Conservation (phyloP, 345 rosid species). For the Noccaea caerulescens region DNA sequence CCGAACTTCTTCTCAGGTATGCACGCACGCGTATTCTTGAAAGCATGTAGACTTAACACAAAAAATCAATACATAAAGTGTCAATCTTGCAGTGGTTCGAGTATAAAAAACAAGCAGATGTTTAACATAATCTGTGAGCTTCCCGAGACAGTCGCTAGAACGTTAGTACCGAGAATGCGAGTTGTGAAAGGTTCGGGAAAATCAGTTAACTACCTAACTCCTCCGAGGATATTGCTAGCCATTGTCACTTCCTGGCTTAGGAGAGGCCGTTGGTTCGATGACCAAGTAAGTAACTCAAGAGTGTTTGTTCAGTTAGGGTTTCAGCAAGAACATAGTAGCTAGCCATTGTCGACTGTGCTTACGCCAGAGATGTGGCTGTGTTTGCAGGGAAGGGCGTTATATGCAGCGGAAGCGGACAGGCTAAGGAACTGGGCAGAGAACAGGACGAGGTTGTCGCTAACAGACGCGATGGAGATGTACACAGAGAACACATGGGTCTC, state of each 20-base stretch:
- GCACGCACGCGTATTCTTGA: not conserved
- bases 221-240: slow-evolving; percentile 93
- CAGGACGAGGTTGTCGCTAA: slow-evolving; percentile 75
- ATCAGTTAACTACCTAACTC: slow-evolving; percentile 78
- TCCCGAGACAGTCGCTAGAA: slow-evolving; percentile 95
- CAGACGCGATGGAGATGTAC: slow-evolving; percentile 97
- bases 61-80: not conserved
- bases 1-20: slow-evolving; percentile 90
- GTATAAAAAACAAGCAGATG: slow-evolving; percentile 77
- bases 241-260: slow-evolving; percentile 90
- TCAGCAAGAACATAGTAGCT: not conserved
- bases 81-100: slow-evolving; percentile 68
- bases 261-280: slow-evolving; percentile 94
- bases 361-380: not conserved
- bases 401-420: slow-evolving; percentile 90
- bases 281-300: slow-evolving; percentile 59
- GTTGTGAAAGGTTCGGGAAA: slow-evolving; percentile 85
- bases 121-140: slow-evolving; percentile 93
- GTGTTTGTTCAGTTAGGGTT: not conserved
- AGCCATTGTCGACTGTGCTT: not conserved
- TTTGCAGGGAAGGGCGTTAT: slow-evolving; percentile 80
- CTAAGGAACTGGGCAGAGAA: slow-evolving; percentile 92
- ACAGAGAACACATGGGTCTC: slow-evolving; percentile 89
- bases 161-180: slow-evolving; percentile 86
- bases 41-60: no score